Percentiles rank a stretch among this genome's conserved stretches.
These are phyloP conservation scores for Ustilago bromivora DNA, from an alignment of 1,284 basidiomycete genomes.

Conservation along the genomic window DNA sequence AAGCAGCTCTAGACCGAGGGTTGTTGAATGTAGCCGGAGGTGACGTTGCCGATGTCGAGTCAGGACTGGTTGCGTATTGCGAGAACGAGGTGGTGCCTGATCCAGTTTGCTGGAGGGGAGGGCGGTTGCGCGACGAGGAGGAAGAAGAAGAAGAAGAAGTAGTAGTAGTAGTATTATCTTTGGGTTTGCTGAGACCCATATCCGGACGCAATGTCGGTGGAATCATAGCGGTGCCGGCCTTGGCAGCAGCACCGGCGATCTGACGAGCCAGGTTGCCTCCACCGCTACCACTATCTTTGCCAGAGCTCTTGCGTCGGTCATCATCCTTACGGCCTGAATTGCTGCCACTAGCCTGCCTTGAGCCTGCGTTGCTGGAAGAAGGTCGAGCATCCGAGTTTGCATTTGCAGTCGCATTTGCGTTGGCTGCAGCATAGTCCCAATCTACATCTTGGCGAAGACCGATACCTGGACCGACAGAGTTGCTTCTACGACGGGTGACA, in stretches of 20 bases:
- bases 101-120: constrained; percentile 36
- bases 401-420: constrained; percentile 3
- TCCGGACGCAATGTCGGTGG: constrained; percentile 53
- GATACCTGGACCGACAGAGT: constrained; percentile 83
- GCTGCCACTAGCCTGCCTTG: constrained; percentile 11
- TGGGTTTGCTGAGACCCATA: constrained; percentile 25
- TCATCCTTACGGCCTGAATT: constrained; percentile 20
- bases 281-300: constrained; percentile 2
- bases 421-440: constrained; percentile 64
- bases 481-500: constrained; percentile 71
- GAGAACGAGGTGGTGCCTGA: constrained; percentile 42
- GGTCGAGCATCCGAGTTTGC: not conserved
- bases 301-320: constrained; percentile 24
- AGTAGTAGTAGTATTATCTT: not conserved
- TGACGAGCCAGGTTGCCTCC: constrained; percentile 53
- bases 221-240: constrained; percentile 60
- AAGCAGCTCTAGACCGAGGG: constrained; percentile 6
- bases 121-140: constrained; percentile 23
- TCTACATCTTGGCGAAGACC: constrained; percentile 71
- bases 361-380: not conserved
- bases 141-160: not conserved
- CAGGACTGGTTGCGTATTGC: constrained; percentile 21
- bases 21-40: constrained; percentile 15
- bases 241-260: constrained; percentile 57
- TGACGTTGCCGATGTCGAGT: constrained; percentile 16